These are phyloP conservation scores for Aciculosporium take DNA, from an alignment of 2,329 filamentous ascomycete species.

Conservation along the genomic window DNA sequence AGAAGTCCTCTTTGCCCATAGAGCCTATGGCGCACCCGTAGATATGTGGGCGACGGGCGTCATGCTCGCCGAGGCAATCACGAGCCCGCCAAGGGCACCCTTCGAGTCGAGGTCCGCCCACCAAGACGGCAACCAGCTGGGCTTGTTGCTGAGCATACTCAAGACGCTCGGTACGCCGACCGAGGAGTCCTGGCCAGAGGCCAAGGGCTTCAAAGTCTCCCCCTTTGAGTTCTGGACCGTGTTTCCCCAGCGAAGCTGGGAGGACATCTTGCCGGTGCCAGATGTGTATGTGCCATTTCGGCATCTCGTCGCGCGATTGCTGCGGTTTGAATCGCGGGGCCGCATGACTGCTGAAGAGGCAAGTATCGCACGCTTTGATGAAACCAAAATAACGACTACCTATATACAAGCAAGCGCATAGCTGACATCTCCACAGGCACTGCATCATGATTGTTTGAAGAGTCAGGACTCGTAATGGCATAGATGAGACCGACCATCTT, in stretches of 20 bases:
- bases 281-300: slow-evolving; percentile 42
- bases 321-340: slow-evolving; percentile 53
- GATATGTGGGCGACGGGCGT: slow-evolving; percentile 87
- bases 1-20: slow-evolving; percentile 77
- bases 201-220: slow-evolving; percentile 48
- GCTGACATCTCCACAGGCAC: slow-evolving; percentile 9
- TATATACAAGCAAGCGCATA: no score
- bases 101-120: slow-evolving; percentile 63
- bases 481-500: no score
- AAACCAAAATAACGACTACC: no score
- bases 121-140: slow-evolving; percentile 82
- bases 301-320: slow-evolving; percentile 51
- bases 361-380: slow-evolving; percentile 3
- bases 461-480: background rate
- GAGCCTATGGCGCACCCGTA: slow-evolving; percentile 53
- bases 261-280: slow-evolving; percentile 54
- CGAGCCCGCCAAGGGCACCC: slow-evolving; percentile 41
- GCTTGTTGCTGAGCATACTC: slow-evolving; percentile 84
- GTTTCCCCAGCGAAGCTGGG: slow-evolving; percentile 57
- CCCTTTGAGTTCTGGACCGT: slow-evolving; percentile 84
- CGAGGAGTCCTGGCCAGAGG: slow-evolving; percentile 70
- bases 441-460: slow-evolving; percentile 11
- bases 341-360: slow-evolving; percentile 49
- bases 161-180: slow-evolving; percentile 80
- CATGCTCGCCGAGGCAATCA: slow-evolving; percentile 64